These are phyloP conservation scores for Backusella liffmaniae DNA, from an alignment of 192 early-diverging fungal genomes.

Conservation along the genomic window DNA sequence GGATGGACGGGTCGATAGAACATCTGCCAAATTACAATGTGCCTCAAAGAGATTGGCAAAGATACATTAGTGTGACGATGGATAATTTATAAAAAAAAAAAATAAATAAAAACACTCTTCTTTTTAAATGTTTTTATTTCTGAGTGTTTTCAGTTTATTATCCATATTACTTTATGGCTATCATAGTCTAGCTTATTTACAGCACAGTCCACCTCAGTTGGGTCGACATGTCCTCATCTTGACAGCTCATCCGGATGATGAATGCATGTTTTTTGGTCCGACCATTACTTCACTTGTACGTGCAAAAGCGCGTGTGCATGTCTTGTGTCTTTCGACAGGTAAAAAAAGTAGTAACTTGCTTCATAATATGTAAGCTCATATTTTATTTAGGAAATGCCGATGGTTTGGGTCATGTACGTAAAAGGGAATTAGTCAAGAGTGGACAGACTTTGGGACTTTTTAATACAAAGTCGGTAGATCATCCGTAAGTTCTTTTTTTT, in stretches of 20 bases:
- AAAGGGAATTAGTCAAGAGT: constrained; percentile 64
- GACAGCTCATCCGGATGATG: constrained; percentile 95
- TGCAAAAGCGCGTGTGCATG: constrained; percentile 47
- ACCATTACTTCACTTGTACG: constrained; percentile 56
- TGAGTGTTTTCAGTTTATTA: neutral
- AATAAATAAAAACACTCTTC: neutral
- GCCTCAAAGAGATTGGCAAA: constrained; percentile 78
- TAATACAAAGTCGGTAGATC: constrained; percentile 51
- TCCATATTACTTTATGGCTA: constrained; percentile 6
- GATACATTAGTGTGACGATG: constrained; percentile 40
- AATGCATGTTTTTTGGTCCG: constrained; percentile 97
- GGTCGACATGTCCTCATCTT: constrained; percentile 55
- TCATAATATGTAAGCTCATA: no score
- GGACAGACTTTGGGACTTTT: constrained; percentile 51
- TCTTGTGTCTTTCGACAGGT: constrained; percentile 87
- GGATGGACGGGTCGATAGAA: constrained; percentile 72
- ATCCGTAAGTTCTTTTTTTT: constrained; percentile 57
- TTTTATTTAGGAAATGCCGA: constrained; percentile 56
- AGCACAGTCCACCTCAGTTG: neutral
- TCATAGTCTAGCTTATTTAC: neutral
- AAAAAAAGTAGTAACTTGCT: no score
- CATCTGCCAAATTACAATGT: constrained; percentile 66
- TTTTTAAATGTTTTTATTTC: neutral
- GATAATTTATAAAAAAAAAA: neutral
- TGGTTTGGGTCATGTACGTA: constrained; percentile 58